Evolutionary conservation across 176 grass and related monocot genomes (phyloP).

Genomic region (sorghum (Sorghum bicolor)): Sorghum_bicolor_NCBIv3 NC_012878.2:47100501-47101000

Average conservation of each 20-base stretch:
- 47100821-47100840: neutral
- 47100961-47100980: neutral
- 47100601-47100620: neutral
- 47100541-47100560: neutral
- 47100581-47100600: no score
- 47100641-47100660: slow-evolving; percentile 68
- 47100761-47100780: neutral
- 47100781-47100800: neutral
- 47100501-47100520: neutral
- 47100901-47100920: neutral
- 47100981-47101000: neutral
- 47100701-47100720: slow-evolving; percentile 62
- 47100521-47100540: neutral
- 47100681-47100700: slow-evolving; percentile 58
- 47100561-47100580: neutral
- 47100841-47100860: slow-evolving; percentile 16
- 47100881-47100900: neutral
- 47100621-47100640: slow-evolving; percentile 83
- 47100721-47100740: slow-evolving; percentile 31
- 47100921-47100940: neutral
- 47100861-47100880: slow-evolving; percentile 78
- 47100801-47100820: neutral
- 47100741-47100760: slow-evolving; percentile 7
- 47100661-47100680: slow-evolving; percentile 22
- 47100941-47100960: neutral